These are phyloP conservation scores for Metrosideros polymorpha DNA, from an alignment of 441 rosid genomes.

Conservation along the genomic window DNA sequence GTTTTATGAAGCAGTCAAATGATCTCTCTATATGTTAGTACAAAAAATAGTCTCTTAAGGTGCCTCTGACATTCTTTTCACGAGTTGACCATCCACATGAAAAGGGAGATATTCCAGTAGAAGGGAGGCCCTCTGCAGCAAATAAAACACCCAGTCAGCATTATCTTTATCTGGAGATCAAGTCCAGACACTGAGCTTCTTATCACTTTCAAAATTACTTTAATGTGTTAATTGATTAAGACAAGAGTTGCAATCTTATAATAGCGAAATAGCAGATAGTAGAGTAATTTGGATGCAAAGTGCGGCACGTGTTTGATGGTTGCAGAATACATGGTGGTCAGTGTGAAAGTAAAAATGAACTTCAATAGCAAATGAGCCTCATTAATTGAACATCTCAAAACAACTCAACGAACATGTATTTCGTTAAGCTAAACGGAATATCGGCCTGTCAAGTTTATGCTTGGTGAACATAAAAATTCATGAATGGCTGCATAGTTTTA, in stretches of 20 bases:
- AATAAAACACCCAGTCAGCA: neutral
- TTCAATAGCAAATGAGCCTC: neutral
- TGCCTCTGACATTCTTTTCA: slow-evolving; percentile 57
- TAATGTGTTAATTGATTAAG: neutral
- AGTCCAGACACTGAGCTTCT: neutral
- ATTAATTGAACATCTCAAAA: neutral
- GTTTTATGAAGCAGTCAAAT: neutral
- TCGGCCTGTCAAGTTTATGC: neutral
- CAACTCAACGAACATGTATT: neutral
- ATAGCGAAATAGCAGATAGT: neutral
- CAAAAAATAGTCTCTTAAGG: slow-evolving; percentile 5
- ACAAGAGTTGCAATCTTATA: neutral
- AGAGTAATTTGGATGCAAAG: neutral
- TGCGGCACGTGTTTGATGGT: neutral
- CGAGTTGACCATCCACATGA: slow-evolving; percentile 86
- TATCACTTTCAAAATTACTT: neutral
- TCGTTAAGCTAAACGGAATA: neutral
- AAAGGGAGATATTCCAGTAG: slow-evolving; percentile 85
- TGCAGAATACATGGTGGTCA: neutral
- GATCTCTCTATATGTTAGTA: neutral
- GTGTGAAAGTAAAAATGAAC: neutral
- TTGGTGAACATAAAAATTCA: neutral
- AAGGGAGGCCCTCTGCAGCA: slow-evolving; percentile 84
- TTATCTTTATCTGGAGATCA: neutral
- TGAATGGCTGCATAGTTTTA: neutral